phyloP scores from a whole-genome alignment of 148 eudicot species.

The Camellia japonica region DNA sequence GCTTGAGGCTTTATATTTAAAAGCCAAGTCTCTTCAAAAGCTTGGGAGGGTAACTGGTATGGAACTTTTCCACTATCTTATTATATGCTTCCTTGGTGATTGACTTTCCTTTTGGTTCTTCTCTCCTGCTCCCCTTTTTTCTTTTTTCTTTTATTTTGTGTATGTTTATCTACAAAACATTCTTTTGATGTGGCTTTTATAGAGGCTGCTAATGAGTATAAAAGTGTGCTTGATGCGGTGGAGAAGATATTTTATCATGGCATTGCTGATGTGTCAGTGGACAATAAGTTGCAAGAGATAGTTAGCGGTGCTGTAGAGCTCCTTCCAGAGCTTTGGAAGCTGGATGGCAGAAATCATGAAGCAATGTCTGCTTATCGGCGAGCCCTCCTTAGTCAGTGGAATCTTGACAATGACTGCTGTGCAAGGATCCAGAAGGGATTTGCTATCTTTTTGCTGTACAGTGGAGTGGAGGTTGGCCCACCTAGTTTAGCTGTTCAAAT shows the following conservation, averaged over 20 bases:
- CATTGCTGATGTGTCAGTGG: conserved; percentile 71
- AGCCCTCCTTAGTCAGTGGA: conserved; percentile 94
- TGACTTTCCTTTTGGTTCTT: neutral
- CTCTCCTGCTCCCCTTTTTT: no score
- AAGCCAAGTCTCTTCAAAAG: conserved; percentile 96
- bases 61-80: neutral
- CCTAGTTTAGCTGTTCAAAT: conserved; percentile 81
- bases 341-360: conserved; percentile 60
- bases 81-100: neutral
- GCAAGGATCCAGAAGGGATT: conserved; percentile 85
- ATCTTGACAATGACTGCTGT: conserved; percentile 80
- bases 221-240: conserved; percentile 85
- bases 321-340: conserved; percentile 91
- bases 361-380: conserved; percentile 85
- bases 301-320: conserved; percentile 87
- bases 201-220: conserved; percentile 94
- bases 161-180: conserved; percentile 4
- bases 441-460: conserved; percentile 80
- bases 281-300: conserved; percentile 82
- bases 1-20: conserved; percentile 88
- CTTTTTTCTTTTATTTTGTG: neutral
- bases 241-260: conserved; percentile 84
- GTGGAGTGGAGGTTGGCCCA: conserved; percentile 82
- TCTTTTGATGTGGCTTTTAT: conserved; percentile 22
- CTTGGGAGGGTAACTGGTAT: conserved; percentile 78